phyloP scores from a whole-genome alignment of 2,329 filamentous ascomycete species.

The Ceratocystis lukuohia region DNA sequence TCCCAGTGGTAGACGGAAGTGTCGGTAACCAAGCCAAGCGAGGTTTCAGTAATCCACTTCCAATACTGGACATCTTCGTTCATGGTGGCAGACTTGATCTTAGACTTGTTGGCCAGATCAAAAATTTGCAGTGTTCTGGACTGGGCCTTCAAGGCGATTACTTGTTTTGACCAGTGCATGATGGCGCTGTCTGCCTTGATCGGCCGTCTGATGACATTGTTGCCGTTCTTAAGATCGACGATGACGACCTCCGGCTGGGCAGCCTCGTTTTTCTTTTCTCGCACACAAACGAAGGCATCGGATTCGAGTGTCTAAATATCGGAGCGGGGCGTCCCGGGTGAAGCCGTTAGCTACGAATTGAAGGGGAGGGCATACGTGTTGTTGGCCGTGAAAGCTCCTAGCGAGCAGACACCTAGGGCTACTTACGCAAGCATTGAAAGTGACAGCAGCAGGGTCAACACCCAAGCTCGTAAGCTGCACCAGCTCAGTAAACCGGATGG shows the following conservation, averaged over 20 bases:
- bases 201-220: constrained; percentile 83
- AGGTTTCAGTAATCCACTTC: constrained; percentile 94
- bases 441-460: constrained; percentile 44
- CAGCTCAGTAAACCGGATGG: constrained; percentile 88
- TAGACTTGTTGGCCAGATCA: constrained; percentile 81
- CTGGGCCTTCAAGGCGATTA: constrained; percentile 93
- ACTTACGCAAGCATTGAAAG: constrained; percentile 68
- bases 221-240: constrained; percentile 92
- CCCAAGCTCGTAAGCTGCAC: constrained; percentile 48
- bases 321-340: background rate
- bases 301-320: constrained; percentile 78
- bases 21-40: constrained; percentile 81
- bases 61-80: constrained; percentile 96
- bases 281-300: constrained; percentile 88
- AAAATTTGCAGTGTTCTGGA: constrained; percentile 94
- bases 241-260: constrained; percentile 91
- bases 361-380: background rate
- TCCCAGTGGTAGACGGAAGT: constrained; percentile 95
- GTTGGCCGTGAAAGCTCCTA: background rate
- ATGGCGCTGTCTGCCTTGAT: constrained; percentile 99
- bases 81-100: constrained; percentile 94
- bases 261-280: constrained; percentile 78
- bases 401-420: background rate
- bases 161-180: constrained; percentile 95
- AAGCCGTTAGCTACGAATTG: constrained; percentile 4